Evolutionary conservation across 2,329 filamentous ascomycete species (phyloP).

Genomic region (Chrysosporium keratinophilum): DNA sequence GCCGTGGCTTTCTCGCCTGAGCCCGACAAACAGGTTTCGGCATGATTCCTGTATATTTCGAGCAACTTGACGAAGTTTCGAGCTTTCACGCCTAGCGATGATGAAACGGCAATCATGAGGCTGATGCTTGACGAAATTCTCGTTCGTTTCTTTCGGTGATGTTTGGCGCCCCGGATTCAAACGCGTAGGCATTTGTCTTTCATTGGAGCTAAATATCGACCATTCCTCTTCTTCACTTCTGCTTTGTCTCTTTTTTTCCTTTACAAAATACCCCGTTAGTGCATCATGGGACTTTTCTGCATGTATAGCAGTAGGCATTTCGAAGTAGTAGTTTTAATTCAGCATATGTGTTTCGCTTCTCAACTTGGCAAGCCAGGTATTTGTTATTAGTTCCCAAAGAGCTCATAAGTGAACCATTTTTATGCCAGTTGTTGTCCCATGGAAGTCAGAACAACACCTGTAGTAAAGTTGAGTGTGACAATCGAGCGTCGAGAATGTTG

Average conservation of each 20-base stretch:
- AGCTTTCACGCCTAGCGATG: neutral
- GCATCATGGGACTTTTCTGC: neutral
- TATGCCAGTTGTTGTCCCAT: too few relatives aligned
- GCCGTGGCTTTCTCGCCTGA: constrained; percentile 7
- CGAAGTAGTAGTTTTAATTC: constrained; percentile 2
- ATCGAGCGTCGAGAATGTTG: neutral
- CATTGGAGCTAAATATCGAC: neutral
- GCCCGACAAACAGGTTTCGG: neutral
- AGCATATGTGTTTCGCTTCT: neutral
- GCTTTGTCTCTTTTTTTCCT: neutral
- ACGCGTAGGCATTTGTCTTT: neutral
- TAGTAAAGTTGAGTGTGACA: too few relatives aligned
- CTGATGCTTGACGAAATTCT: constrained; percentile 6
- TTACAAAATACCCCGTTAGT: neutral
- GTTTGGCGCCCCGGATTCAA: neutral
- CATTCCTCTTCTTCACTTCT: neutral
- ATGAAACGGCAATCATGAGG: constrained; percentile 3
- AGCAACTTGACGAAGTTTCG: neutral
- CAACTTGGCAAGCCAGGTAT: too few relatives aligned
- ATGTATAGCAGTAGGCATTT: neutral
- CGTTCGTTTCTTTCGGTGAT: neutral
- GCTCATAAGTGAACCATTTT: too few relatives aligned
- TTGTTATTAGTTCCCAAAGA: neutral
- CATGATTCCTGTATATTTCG: neutral
- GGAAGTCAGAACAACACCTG: too few relatives aligned